These are phyloP conservation scores for Pichia sporocuriosa DNA, from an alignment of 805 yeast species.

Conservation along the genomic window DNA sequence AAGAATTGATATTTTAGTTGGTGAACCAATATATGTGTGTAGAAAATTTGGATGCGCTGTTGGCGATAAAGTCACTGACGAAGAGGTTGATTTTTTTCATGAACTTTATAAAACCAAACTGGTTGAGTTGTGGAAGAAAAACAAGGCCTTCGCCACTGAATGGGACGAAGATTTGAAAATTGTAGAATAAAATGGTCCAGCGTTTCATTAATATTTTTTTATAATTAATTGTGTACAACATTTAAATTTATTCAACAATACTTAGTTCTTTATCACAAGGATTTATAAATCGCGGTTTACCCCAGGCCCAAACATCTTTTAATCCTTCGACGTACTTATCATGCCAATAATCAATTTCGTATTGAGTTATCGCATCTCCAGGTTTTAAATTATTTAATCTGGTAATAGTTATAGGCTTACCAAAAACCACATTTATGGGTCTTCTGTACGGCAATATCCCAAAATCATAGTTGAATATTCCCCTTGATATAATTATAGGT, in stretches of 20 bases:
- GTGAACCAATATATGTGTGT: constrained; percentile 46
- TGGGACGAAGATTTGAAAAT: constrained; percentile 43
- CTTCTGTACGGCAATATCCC: constrained; percentile 84
- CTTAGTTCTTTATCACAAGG: constrained; percentile 40
- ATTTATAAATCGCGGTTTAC: constrained; percentile 48
- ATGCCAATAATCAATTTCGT: constrained; percentile 66
- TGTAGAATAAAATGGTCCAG: too few relatives aligned
- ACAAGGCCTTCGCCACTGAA: constrained; percentile 48
- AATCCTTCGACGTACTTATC: constrained; percentile 60
- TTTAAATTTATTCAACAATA: constrained; percentile 34
- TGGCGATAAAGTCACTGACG: constrained; percentile 29
- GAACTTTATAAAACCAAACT: constrained; percentile 59
- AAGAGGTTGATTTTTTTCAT: constrained; percentile 66
- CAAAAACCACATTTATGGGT: constrained; percentile 71
- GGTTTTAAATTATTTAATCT: constrained; percentile 20
- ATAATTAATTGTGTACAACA: not conserved
- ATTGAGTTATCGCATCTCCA: constrained; percentile 29
- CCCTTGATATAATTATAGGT: constrained; percentile 89
- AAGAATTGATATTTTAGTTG: constrained; percentile 71
- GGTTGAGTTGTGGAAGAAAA: constrained; percentile 54
- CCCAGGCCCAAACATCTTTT: constrained; percentile 50
- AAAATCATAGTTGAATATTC: constrained; percentile 85
- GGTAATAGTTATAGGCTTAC: constrained; percentile 45
- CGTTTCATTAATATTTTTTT: too few relatives aligned
- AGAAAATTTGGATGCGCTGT: constrained; percentile 20